Percentiles rank a stretch among this genome's conserved stretches.
Conservation (phyloP, 257 asterid genomes). For the Avicennia marina region DNA sequence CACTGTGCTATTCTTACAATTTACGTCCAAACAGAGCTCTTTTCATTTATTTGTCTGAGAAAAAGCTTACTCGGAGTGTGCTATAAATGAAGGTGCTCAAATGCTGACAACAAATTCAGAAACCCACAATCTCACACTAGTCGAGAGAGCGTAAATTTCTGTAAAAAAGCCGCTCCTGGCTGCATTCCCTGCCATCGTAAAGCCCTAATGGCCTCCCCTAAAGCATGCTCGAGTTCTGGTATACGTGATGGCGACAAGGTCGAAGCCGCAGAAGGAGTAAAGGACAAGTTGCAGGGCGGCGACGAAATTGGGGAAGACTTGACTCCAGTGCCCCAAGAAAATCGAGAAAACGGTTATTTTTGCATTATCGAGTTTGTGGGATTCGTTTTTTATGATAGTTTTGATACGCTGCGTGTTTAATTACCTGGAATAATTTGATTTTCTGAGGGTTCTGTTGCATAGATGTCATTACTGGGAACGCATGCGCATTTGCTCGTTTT, state of each 20-base stretch:
- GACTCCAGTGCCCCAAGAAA: slow-evolving; percentile 26
- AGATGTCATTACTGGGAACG: slow-evolving; percentile 14
- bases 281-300: slow-evolving; percentile 20
- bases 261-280: slow-evolving; percentile 38
- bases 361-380: neutral
- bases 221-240: slow-evolving; percentile 17
- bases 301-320: slow-evolving; percentile 29
- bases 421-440: neutral
- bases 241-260: slow-evolving; percentile 29
- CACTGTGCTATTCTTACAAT: too few species aligned
- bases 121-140: neutral
- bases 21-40: too few species aligned
- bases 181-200: slow-evolving; percentile 12
- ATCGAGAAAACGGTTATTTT: slow-evolving; percentile 38
- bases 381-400: neutral
- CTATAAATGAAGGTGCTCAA: slow-evolving; percentile 17
- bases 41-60: too few species aligned
- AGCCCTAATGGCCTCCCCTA: slow-evolving; percentile 33
- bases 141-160: neutral
- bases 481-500: slow-evolving; percentile 2
- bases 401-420: neutral
- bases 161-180: slow-evolving; percentile 23
- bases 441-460: neutral
- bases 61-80: slow-evolving; percentile 20
- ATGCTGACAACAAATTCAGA: slow-evolving; percentile 9